Evolutionary conservation across 257 asterid species (phyloP).

Genomic region (Solanum pimpinellifolium): DNA sequence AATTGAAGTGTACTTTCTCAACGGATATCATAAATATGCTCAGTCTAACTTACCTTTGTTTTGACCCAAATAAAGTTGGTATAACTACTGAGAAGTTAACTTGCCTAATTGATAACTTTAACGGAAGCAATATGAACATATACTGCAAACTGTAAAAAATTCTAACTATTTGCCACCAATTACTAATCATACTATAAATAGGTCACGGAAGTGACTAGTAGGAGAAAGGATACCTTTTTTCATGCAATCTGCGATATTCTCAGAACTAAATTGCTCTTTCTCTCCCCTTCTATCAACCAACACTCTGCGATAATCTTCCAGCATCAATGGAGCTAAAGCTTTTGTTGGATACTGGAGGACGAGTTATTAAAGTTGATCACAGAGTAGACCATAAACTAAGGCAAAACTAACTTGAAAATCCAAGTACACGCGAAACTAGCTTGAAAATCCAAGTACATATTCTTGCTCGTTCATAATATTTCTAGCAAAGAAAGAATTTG

Average conservation of each 20-base stretch:
- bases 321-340: conserved; percentile 84
- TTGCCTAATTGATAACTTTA: not conserved
- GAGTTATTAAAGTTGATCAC: not conserved
- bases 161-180: not conserved
- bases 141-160: not conserved
- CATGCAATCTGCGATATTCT: conserved; percentile 69
- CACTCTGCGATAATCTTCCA: conserved; percentile 79
- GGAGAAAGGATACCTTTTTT: conserved; percentile 44
- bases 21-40: not conserved
- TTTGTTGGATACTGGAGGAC: conserved; percentile 83
- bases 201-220: not conserved
- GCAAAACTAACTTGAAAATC: not conserved
- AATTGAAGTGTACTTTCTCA: not conserved
- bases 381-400: not conserved
- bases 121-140: not conserved
- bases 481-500: not conserved
- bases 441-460: not conserved
- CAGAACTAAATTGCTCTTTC: conserved; percentile 59
- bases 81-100: not conserved
- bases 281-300: conserved; percentile 86
- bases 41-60: not conserved
- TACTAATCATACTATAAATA: not conserved
- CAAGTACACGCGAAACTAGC: not conserved
- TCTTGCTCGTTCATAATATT: not conserved
- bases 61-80: not conserved